Conservation (phyloP, 169 alveolate genomes). For the Babesia ovis region DNA sequence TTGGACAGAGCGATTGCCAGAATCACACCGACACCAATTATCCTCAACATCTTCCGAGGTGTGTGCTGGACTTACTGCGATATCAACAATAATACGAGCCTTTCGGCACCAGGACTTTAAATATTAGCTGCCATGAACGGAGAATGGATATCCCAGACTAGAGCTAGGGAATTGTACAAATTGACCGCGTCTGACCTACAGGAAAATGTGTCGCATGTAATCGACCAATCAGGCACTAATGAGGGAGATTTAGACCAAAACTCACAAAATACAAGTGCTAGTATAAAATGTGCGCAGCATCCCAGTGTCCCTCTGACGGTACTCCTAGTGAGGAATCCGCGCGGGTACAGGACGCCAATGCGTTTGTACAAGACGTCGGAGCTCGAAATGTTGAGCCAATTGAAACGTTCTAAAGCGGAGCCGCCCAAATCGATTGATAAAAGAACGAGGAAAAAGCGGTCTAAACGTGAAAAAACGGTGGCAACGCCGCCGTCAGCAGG, state of each 20-base stretch:
- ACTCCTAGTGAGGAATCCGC: conserved; percentile 41
- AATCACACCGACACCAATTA: conserved; percentile 11
- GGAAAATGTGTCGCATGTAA: conserved; percentile 22
- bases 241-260: neutral
- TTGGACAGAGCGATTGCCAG: conserved; percentile 44
- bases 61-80: neutral
- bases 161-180: conserved; percentile 24
- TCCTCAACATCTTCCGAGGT: conserved; percentile 16
- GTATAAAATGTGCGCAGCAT: conserved; percentile 6
- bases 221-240: conserved; percentile 6
- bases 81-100: neutral
- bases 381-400: conserved; percentile 9
- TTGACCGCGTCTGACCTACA: conserved; percentile 30
- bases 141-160: conserved; percentile 46
- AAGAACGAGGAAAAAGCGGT: conserved; percentile 9
- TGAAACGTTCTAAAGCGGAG: neutral
- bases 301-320: conserved; percentile 46
- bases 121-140: neutral
- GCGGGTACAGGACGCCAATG: conserved; percentile 55
- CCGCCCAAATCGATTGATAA: neutral
- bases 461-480: neutral
- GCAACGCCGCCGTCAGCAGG: neutral
- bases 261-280: neutral
- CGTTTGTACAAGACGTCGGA: conserved; percentile 41
- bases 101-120: neutral